These are phyloP conservation scores for Cercospora zeae-maydis DNA, from an alignment of 2,329 filamentous ascomycete genomes.

Conservation along the genomic window DNA sequence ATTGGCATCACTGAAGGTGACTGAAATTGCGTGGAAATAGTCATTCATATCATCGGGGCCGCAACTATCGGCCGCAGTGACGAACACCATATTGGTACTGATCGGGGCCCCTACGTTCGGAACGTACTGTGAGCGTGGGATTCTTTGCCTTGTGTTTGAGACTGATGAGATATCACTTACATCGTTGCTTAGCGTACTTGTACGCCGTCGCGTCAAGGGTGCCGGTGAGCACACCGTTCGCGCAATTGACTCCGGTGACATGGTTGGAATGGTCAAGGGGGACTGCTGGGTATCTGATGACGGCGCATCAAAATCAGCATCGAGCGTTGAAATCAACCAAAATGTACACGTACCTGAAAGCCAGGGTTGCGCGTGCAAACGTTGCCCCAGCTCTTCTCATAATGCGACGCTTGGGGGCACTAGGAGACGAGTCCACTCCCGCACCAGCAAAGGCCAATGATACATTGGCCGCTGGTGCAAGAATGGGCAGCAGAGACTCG, in stretches of 20 bases:
- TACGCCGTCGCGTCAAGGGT: slow-evolving; percentile 8
- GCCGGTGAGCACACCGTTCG: slow-evolving; percentile 6
- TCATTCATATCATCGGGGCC: slow-evolving; percentile 8
- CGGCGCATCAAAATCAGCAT: neutral
- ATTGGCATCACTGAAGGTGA: slow-evolving; percentile 7
- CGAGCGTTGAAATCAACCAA: neutral
- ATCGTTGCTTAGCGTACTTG: slow-evolving; percentile 8
- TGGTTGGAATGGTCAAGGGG: slow-evolving; percentile 15
- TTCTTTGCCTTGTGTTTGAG: neutral
- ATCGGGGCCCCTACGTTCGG: neutral
- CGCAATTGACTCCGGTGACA: slow-evolving; percentile 6
- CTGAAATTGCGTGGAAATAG: slow-evolving; percentile 11
- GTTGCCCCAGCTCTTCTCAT: neutral
- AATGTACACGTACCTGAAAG: neutral
- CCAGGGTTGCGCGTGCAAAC: neutral
- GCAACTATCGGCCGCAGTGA: slow-evolving; percentile 14
- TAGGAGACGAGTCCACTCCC: neutral
- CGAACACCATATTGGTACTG: slow-evolving; percentile 11
- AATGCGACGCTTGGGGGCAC: neutral
- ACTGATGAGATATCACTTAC: neutral
- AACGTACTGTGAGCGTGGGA: neutral
- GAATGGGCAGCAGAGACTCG: neutral
- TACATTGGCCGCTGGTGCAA: neutral
- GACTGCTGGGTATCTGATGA: neutral
- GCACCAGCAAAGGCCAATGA: neutral